These are phyloP conservation scores for Citrus hindsii DNA, from an alignment of 345 rosid genomes.

Conservation along the genomic window DNA sequence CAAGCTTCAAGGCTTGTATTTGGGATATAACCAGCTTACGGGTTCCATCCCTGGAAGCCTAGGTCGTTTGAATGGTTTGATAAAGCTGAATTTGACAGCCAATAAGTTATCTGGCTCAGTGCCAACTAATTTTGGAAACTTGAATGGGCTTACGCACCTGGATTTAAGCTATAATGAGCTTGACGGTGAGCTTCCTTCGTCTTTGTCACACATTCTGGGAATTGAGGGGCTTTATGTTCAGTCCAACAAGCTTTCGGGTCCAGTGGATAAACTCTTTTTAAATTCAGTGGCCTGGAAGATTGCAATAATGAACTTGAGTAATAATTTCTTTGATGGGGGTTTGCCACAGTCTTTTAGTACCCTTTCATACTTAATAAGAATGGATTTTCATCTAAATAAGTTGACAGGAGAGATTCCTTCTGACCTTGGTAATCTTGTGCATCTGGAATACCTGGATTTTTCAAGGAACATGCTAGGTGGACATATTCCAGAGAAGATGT, in stretches of 20 bases:
- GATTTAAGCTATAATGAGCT: conserved; percentile 73
- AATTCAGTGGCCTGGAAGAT: conserved; percentile 61
- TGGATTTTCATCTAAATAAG: conserved; percentile 64
- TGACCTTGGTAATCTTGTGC: conserved; percentile 59
- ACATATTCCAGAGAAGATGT: conserved; percentile 53
- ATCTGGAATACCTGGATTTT: conserved; percentile 58
- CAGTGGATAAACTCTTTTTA: conserved; percentile 34
- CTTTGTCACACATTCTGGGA: conserved; percentile 51
- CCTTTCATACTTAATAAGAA: conserved; percentile 53
- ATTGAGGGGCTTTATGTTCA: conserved; percentile 76
- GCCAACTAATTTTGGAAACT: conserved; percentile 62
- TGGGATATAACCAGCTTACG: no score
- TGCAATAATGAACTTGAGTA: conserved; percentile 56
- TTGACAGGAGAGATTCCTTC: conserved; percentile 65
- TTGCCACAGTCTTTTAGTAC: conserved; percentile 63
- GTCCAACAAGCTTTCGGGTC: conserved; percentile 57
- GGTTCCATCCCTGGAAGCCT: no score
- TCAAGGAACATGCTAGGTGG: conserved; percentile 64
- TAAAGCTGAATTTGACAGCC: conserved; percentile 67
- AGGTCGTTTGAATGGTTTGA: conserved; percentile 46
- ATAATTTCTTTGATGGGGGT: neutral
- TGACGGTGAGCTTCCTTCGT: conserved; percentile 51
- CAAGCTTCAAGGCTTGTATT: no score
- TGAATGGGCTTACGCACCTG: conserved; percentile 72
- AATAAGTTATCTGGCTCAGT: conserved; percentile 53